Evolutionary conservation across 2,329 filamentous ascomycete genomes (phyloP).

Genomic region (Ceratocystis eucalypticola): DNA sequence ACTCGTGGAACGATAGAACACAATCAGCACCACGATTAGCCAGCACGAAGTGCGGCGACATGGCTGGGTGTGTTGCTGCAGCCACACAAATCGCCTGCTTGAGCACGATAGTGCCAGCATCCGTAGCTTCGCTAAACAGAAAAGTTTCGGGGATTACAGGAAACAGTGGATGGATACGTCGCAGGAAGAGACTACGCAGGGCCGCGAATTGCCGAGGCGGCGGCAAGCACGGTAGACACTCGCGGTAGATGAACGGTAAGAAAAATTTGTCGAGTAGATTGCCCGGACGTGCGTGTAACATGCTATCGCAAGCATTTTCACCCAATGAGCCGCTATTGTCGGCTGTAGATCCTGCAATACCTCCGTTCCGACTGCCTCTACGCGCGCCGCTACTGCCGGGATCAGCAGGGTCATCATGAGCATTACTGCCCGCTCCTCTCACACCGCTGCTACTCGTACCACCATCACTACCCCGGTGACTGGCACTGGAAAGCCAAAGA

Average conservation of each 20-base stretch:
- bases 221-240: slow-evolving; percentile 37
- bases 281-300: slow-evolving; percentile 3
- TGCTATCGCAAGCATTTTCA: not conserved
- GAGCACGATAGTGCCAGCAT: slow-evolving; percentile 32
- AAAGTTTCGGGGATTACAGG: slow-evolving; percentile 35
- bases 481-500: slow-evolving; percentile 35
- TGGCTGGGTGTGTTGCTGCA: slow-evolving; percentile 37
- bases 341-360: not conserved
- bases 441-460: not conserved
- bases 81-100: slow-evolving; percentile 43
- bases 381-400: not conserved
- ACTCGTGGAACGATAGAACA: slow-evolving; percentile 34
- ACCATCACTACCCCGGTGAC: not conserved
- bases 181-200: slow-evolving; percentile 35
- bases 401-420: not conserved
- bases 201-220: slow-evolving; percentile 34
- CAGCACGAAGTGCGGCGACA: slow-evolving; percentile 34
- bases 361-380: not conserved
- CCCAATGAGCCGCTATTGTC: not conserved
- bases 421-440: not conserved
- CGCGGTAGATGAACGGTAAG: slow-evolving; percentile 32
- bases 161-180: slow-evolving; percentile 42
- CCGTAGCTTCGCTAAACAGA: slow-evolving; percentile 25
- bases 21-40: slow-evolving; percentile 27
- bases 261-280: slow-evolving; percentile 30